phyloP scores from a whole-genome alignment of 2,329 filamentous ascomycete species.

The Botryotinia globosa region DNA sequence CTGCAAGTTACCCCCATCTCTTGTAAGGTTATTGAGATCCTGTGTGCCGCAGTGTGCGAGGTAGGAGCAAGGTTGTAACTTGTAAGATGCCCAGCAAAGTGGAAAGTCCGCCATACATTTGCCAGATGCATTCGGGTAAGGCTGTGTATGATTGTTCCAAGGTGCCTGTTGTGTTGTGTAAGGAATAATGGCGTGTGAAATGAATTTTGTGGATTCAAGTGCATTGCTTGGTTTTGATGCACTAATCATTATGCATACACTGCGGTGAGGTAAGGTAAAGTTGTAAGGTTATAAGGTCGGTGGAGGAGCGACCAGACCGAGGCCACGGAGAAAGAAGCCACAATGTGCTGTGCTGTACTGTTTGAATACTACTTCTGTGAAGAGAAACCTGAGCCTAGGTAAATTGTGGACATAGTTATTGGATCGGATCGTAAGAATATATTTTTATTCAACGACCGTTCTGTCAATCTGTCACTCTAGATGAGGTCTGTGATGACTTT shows the following conservation, averaged over 20 bases:
- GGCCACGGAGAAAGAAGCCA: slow-evolving; percentile 8
- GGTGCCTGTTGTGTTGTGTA: slow-evolving; percentile 2
- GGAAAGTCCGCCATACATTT: slow-evolving; percentile 18
- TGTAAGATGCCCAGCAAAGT: slow-evolving; percentile 7
- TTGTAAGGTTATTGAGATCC: slow-evolving; percentile 11
- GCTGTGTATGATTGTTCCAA: slow-evolving; percentile 19
- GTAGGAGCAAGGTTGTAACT: slow-evolving; percentile 6
- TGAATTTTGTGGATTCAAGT: slow-evolving; percentile 2
- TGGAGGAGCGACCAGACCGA: slow-evolving; percentile 12
- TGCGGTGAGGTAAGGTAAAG: slow-evolving; percentile 15
- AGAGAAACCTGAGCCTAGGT: not conserved
- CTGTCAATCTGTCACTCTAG: slow-evolving; percentile 8
- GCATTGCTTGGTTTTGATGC: slow-evolving; percentile 7
- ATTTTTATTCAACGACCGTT: not conserved
- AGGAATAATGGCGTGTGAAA: not conserved
- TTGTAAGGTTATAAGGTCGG: not conserved
- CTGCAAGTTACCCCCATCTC: slow-evolving; percentile 8
- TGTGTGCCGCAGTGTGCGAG: not conserved
- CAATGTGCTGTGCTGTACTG: slow-evolving; percentile 6
- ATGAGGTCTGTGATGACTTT: slow-evolving; percentile 14
- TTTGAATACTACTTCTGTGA: not conserved
- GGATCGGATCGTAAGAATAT: not conserved
- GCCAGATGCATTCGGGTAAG: slow-evolving; percentile 22
- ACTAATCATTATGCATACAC: slow-evolving; percentile 19
- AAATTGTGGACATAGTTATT: not conserved